Evolutionary conservation across 2,329 filamentous ascomycete species (phyloP).

Genomic region (Mycosphaerella arachidis): DNA sequence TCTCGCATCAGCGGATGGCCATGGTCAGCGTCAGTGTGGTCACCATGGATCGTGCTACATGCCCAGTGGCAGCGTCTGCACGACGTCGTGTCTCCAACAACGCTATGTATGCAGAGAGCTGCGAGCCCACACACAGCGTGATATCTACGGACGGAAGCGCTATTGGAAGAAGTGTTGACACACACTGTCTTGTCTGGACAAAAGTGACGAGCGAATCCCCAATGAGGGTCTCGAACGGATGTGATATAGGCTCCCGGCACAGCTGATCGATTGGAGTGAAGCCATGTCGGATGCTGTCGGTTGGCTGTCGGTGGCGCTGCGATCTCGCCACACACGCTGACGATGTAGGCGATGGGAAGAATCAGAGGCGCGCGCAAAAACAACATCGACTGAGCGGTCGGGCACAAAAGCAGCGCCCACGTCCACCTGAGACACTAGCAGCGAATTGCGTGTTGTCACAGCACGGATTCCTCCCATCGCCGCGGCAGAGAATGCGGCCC

Average conservation of each 20-base stretch:
- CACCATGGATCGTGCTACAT: constrained; percentile 13
- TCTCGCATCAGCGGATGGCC: constrained; percentile 8
- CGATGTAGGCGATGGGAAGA: neutral
- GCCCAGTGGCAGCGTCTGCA: constrained; percentile 11
- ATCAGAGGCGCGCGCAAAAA: neutral
- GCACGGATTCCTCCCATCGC: neutral
- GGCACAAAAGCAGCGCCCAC: neutral
- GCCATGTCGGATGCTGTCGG: constrained; percentile 1
- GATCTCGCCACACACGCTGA: constrained; percentile 9
- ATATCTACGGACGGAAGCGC: constrained; percentile 8
- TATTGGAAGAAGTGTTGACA: constrained; percentile 10
- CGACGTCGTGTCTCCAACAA: constrained; percentile 9
- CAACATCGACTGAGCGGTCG: neutral
- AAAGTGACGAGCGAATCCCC: constrained; percentile 10
- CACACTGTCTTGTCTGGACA: constrained; percentile 8
- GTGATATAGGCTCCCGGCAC: constrained; percentile 16
- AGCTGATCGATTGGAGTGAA: constrained; percentile 12
- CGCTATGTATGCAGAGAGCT: neutral
- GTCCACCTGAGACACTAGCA: neutral
- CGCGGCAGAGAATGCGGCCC: neutral
- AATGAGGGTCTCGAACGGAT: constrained; percentile 9
- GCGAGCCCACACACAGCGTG: neutral
- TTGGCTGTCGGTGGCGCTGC: constrained; percentile 10
- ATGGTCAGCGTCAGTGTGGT: constrained; percentile 7
- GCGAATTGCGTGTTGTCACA: constrained; percentile 3